Evolutionary conservation across 1,284 basidiomycete species (phyloP), one percentile per base, ranked within the genome.

Genomic region (Leccinum colubrinum): DNA sequence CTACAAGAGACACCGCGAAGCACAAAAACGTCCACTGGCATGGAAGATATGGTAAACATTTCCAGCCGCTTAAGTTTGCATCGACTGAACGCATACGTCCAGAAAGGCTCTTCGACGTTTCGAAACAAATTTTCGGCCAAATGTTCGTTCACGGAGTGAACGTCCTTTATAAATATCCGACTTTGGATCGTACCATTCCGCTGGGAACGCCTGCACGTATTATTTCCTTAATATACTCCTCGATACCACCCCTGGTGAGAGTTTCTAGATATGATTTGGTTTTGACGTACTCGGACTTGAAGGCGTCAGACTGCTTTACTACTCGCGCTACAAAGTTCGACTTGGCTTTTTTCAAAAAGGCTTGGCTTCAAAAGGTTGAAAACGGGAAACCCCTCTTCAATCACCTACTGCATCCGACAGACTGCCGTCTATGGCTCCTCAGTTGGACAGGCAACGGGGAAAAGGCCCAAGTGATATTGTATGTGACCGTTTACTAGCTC

Each of bases 221-320:
- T 98, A 98, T 78, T 97, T 98, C 74, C 86, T 98, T 62, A 97
- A 98, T 73, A 92, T 99, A 60, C 80, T 97, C 39, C 82, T 98
- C 64, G 97, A 99, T 77, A 98, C 96, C 20, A 98, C 96, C 0
- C 78, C 97, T 59, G 96, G 94, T 91, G 66, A 69, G 14, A 20
- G n/a, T 41, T 3, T 6, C 11, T 9, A 11, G 35, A 51, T 11
- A 30, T 51, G 1, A 20, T 15, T n/a, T 35, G 3, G 35, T 43
- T 54, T 55, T 72, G 53, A 73, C 53, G 14, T 53, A 37, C 27
- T 56, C 6, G 35, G 6, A 17, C 35, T 35, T 6, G n/a, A 20
- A 93, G 94, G 95, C 66, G 91, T 98, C 59, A 88, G 83, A 30
- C 81, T 97, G 62, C 86, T 99, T 61, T 98, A 94, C 76, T 30